Evolutionary conservation across 2,329 filamentous ascomycete species (phyloP), one percentile per base, ranked within the genome.

Genomic region (Pseudogymnoascus sp.): DNA sequence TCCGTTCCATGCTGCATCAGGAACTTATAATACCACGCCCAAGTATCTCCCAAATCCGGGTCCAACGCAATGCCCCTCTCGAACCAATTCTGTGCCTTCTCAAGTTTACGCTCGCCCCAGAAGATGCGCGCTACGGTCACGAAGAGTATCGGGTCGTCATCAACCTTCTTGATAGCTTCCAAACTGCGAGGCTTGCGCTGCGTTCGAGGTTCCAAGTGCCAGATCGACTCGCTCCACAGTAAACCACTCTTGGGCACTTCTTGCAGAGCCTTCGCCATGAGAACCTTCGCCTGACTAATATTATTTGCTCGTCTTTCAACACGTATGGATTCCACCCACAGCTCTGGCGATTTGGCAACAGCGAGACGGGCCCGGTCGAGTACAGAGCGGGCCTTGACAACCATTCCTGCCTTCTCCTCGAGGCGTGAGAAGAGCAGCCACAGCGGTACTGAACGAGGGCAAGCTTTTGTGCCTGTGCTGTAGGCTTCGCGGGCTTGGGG

Each of bases 11-110:
- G 92, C 77, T 96, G 90, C 66, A 85, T 72, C 65, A 97, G 71
- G 72, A 97, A 99, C 73, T 92, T 92, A 73, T 91, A 94, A 73
- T 96, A 99, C 92, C 92, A 99, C 18, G 91, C 92, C 95, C 95
- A 99, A 9, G 85, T 89, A 75, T 99, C 95, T 57, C 94, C 94
- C 57, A 84, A 76, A 71, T 97, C 92, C 34, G 86, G 84, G 69
- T 99, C 91, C 10, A 94, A 77, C 59, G 96, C 79, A 60, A 96
- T 85, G 0, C 94, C 94, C 74, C 95, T 96, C 74, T 96, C 91
- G 72, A 99, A 99, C 94, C 94, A 99, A 65, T 84, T 92, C 73
- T 92, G 88, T 2, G 94, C 92, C 73, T 96, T 96, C 66, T 97
- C 94, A 21, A 99, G 79, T 70, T 87, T 86, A 60, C 94, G 82